Percentiles rank a stretch among this genome's conserved stretches.
These are phyloP conservation scores for Penicillium taxi DNA, from an alignment of 495 filamentous ascomycete genomes.

Conservation along the genomic window DNA sequence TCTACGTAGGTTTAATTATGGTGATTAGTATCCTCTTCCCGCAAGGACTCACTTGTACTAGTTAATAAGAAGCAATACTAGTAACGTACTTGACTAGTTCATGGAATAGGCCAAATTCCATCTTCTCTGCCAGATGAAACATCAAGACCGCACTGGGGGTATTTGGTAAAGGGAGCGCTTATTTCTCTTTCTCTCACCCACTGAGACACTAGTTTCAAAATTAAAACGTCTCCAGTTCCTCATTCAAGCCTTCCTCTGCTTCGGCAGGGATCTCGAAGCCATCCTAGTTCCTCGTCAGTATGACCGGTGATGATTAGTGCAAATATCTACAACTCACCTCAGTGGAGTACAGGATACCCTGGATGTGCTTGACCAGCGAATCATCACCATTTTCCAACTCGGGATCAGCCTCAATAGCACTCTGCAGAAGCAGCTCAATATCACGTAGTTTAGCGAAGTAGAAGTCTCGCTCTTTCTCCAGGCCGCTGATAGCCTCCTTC, in stretches of 20 bases:
- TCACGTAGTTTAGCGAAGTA: constrained; percentile 98
- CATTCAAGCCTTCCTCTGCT: constrained; percentile 24
- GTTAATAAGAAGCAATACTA: no score
- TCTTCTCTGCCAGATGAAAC: neutral
- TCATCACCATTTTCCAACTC: constrained; percentile 89
- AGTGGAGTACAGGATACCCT: constrained; percentile 93
- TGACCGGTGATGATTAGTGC: neutral
- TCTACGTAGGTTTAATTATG: constrained; percentile 17
- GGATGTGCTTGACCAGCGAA: constrained; percentile 85
- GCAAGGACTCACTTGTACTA: neutral
- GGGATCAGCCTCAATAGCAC: constrained; percentile 81
- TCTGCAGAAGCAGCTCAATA: constrained; percentile 89
- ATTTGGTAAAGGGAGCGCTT: constrained; percentile 16
- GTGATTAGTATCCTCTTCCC: neutral
- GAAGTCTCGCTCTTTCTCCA: constrained; percentile 93
- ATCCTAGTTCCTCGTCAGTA: no score
- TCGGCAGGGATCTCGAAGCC: constrained; percentile 46
- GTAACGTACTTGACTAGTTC: neutral
- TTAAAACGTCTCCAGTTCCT: constrained; percentile 48
- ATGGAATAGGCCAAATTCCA: neutral
- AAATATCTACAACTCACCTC: constrained; percentile 48
- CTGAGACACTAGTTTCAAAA: neutral
- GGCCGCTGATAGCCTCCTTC: constrained; percentile 76
- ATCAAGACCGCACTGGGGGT: constrained; percentile 9
- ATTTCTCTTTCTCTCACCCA: constrained; percentile 7